Evolutionary conservation across 352 stramenopile species (phyloP).

Genomic region (Globisporangium yorkense): DNA sequence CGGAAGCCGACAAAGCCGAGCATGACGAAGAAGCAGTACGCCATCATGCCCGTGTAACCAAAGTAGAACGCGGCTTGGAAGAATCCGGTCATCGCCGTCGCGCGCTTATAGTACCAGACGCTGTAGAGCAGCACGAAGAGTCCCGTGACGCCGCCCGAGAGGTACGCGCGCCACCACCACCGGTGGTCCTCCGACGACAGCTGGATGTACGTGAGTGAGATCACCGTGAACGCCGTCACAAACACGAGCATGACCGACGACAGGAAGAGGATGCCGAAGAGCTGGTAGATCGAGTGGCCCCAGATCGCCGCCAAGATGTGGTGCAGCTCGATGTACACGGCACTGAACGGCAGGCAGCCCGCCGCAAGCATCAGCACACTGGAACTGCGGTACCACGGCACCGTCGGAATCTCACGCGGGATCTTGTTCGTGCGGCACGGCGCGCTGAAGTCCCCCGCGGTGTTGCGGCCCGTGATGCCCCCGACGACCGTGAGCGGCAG

Average conservation of each 20-base stretch:
- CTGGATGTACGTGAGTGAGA: slow-evolving; percentile 97
- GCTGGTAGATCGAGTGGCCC: slow-evolving; percentile 98
- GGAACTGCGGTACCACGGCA: slow-evolving; percentile 86
- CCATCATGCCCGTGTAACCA: slow-evolving; percentile 96
- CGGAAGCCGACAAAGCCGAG: slow-evolving; percentile 95
- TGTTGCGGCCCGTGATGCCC: slow-evolving; percentile 93
- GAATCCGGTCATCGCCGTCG: slow-evolving; percentile 93
- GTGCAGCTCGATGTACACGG: slow-evolving; percentile 98
- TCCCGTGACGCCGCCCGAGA: slow-evolving; percentile 93
- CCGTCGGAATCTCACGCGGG: slow-evolving; percentile 89
- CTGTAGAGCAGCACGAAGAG: slow-evolving; percentile 96
- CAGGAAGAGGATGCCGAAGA: slow-evolving; percentile 97
- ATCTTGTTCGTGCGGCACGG: slow-evolving; percentile 96
- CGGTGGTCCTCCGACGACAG: slow-evolving; percentile 94
- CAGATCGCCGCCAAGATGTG: slow-evolving; percentile 98
- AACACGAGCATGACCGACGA: slow-evolving; percentile 95
- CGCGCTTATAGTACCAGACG: slow-evolving; percentile 94
- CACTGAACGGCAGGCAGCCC: slow-evolving; percentile 95
- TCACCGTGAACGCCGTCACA: slow-evolving; percentile 96
- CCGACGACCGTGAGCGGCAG: slow-evolving; percentile 93
- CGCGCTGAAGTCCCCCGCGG: slow-evolving; percentile 86
- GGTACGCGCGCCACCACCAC: slow-evolving; percentile 97
- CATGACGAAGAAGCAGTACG: slow-evolving; percentile 97
- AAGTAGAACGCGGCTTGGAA: slow-evolving; percentile 97
- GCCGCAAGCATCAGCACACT: slow-evolving; percentile 89